A percentile compares a stretch with the other conserved stretches of the same genome.
Conservation (phyloP, 768 basidiomycete species). For the Fistulinella prunicolor region DNA sequence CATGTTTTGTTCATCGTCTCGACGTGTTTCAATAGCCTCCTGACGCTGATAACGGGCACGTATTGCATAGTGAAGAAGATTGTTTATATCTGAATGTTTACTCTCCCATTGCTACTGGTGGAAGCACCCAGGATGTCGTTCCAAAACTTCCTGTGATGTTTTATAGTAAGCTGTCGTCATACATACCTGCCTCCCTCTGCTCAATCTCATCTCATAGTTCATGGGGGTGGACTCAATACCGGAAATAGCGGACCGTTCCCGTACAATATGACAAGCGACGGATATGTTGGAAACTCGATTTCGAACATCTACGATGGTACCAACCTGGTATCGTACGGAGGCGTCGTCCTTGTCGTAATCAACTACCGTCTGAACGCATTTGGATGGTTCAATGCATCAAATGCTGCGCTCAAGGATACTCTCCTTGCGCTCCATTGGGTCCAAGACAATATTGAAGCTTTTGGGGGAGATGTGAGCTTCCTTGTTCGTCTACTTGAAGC, state of each 20-base stretch:
- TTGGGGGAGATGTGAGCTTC: slow-evolving; percentile 35
- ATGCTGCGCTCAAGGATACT: slow-evolving; percentile 30
- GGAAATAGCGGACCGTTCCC: slow-evolving; percentile 18
- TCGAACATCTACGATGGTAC: slow-evolving; percentile 23
- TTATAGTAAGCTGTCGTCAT: slow-evolving; percentile 1
- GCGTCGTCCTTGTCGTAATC: slow-evolving; percentile 23
- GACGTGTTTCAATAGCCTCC: slow-evolving; percentile 5
- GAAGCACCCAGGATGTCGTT: neutral
- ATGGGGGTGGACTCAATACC: slow-evolving; percentile 16
- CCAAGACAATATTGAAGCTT: slow-evolving; percentile 32
- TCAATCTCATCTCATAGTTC: too few species aligned
- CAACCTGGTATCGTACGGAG: slow-evolving; percentile 24
- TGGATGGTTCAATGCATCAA: slow-evolving; percentile 26
- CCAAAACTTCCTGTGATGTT: slow-evolving; percentile 23
- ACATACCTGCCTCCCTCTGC: too few species aligned
- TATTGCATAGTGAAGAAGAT: slow-evolving; percentile 11
- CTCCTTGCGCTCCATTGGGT: slow-evolving; percentile 37
- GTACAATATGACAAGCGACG: slow-evolving; percentile 19
- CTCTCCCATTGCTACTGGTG: slow-evolving; percentile 6
- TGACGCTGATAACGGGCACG: slow-evolving; percentile 12
- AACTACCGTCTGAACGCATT: slow-evolving; percentile 21
- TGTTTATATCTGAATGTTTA: slow-evolving; percentile 21
- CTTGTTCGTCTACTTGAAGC: neutral
- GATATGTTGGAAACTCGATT: slow-evolving; percentile 17
- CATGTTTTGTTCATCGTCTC: neutral